Conservation (phyloP, 148 eudicot species). For the Fagopyrum homotropicum region DNA sequence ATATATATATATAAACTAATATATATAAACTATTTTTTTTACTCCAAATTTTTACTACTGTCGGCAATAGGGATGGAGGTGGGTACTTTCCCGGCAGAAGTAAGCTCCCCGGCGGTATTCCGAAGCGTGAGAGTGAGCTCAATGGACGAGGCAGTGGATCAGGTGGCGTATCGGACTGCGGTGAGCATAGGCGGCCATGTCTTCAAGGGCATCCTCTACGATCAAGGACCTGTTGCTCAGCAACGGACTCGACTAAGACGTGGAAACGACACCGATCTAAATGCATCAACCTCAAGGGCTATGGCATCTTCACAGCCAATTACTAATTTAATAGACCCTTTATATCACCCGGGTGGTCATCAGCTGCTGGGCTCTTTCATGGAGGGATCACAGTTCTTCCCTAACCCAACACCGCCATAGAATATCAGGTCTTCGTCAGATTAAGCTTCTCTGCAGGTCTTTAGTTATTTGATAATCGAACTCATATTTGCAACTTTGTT, state of each 20-base stretch:
- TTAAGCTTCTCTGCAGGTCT: no score
- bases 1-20: not conserved
- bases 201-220: constrained; percentile 56
- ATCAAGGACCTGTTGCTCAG: constrained; percentile 43
- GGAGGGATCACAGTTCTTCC: constrained; percentile 62
- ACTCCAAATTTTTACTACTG: no score
- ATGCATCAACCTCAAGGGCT: not conserved
- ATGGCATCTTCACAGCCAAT: not conserved
- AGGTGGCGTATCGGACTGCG: constrained; percentile 53
- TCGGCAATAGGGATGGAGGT: constrained; percentile 14
- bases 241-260: not conserved
- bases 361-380: constrained; percentile 25
- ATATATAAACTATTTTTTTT: not conserved
- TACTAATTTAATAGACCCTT: constrained; percentile 23
- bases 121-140: constrained; percentile 55
- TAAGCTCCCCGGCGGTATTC: constrained; percentile 37
- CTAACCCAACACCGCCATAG: constrained; percentile 31
- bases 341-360: constrained; percentile 18
- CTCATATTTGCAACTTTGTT: no score
- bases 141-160: constrained; percentile 27
- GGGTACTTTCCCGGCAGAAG: constrained; percentile 45
- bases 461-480: no score
- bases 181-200: constrained; percentile 55
- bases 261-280: no score
- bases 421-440: not conserved